phyloP scores from a whole-genome alignment of 139 green algal species.

The Chlorella sp. region DNA sequence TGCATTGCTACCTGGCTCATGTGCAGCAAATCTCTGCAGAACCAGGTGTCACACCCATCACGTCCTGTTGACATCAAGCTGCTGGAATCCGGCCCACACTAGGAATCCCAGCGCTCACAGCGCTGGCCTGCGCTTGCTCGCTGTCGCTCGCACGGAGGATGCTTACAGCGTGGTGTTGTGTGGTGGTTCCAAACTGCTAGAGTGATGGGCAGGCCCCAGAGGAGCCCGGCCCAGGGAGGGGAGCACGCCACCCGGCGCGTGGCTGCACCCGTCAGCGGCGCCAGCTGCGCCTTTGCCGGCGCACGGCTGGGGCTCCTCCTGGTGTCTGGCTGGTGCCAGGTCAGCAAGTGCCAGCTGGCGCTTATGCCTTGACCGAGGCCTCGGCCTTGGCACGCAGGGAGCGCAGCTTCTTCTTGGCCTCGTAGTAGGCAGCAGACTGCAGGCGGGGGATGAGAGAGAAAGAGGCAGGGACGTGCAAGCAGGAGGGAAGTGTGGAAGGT shows the following conservation, averaged over 20 bases:
- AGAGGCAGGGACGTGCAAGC: no score
- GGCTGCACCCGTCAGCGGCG: no score
- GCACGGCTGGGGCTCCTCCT: background rate
- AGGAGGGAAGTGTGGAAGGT: background rate
- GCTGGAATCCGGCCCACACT: no score
- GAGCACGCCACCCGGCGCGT: background rate
- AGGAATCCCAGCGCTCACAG: no score
- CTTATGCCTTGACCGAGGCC: conserved; percentile 28
- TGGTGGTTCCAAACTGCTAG: background rate
- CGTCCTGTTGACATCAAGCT: no score
- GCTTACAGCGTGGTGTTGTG: background rate
- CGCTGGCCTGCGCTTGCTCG: background rate
- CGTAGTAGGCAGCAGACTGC: conserved; percentile 79
- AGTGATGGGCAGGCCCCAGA: no score
- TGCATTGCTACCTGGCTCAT: no score
- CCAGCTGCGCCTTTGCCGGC: background rate
- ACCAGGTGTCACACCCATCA: no score
- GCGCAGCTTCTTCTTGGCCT: conserved; percentile 83
- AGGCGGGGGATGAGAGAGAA: background rate
- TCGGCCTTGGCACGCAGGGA: conserved; percentile 77
- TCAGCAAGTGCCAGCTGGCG: background rate
- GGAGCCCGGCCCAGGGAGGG: background rate
- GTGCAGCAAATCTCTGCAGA: no score
- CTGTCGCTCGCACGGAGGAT: background rate
- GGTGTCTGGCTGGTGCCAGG: background rate